phyloP scores from a whole-genome alignment of 352 stramenopile species.

The Globisporangium lucens region DNA sequence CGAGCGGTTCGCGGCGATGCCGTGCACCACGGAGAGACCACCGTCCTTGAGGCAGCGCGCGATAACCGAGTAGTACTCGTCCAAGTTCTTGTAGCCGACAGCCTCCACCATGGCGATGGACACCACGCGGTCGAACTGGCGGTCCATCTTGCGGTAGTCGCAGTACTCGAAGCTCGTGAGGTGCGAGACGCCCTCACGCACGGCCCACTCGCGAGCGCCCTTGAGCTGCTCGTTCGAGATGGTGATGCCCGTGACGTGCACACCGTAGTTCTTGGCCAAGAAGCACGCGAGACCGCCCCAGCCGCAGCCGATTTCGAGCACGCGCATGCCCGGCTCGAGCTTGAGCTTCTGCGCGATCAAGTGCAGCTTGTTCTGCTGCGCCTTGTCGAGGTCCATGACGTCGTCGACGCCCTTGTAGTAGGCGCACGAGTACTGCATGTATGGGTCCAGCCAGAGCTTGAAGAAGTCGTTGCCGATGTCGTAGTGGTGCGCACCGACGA shows the following conservation, averaged over 20 bases:
- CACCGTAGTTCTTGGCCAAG: constrained; percentile 83
- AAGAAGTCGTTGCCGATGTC: constrained; percentile 89
- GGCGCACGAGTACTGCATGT: constrained; percentile 87
- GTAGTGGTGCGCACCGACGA: constrained; percentile 85
- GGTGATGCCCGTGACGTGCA: constrained; percentile 87
- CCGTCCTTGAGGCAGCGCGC: constrained; percentile 78
- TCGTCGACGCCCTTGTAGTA: constrained; percentile 81
- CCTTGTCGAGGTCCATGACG: constrained; percentile 73
- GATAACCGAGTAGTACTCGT: constrained; percentile 83
- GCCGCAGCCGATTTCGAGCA: constrained; percentile 88
- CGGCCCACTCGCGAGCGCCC: constrained; percentile 75
- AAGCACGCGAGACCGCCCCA: constrained; percentile 89
- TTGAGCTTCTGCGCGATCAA: constrained; percentile 87
- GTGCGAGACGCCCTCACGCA: constrained; percentile 74
- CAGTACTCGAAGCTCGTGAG: constrained; percentile 89
- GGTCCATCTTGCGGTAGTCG: constrained; percentile 88
- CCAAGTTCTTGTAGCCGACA: constrained; percentile 88
- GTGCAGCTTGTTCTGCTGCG: constrained; percentile 86
- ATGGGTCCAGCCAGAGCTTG: constrained; percentile 85
- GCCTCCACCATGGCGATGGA: constrained; percentile 90
- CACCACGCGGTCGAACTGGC: constrained; percentile 85
- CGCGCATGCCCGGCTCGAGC: constrained; percentile 75
- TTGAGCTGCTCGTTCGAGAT: constrained; percentile 91
- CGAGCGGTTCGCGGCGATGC: constrained; percentile 80
- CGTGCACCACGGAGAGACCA: constrained; percentile 77